Base-by-base conservation (phyloP, 129 eudicot species). In the Flaveria sonorensis region DNA sequence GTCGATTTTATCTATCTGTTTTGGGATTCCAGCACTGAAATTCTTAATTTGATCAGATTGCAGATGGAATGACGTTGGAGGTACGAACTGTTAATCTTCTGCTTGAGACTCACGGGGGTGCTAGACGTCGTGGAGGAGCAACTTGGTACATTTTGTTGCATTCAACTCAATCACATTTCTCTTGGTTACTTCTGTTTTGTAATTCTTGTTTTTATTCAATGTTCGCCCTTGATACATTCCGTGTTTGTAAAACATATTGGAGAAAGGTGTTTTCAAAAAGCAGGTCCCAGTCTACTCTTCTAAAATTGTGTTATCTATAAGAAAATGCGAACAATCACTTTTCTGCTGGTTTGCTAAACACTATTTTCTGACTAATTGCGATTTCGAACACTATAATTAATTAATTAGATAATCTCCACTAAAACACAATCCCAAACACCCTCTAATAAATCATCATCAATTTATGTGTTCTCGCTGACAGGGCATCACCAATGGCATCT, bases 401-500 rank as follows among this genome's bases (percentile, higher is more conserved):
- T 24, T 26, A 60, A 60, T 60, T 39, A 60, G n/a, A 60, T 26
- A 60, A 60, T 60, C 5, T 62, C 20, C 4, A 30, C 68, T 20
- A 62, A 26, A 62, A 62, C 45, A 62, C 11, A 62, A 62, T 30
- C 68, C 1, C 19, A 63, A 63, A 63, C 42, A 30, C 13, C 46
- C 69, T 30, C 46, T 63, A 32, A 63, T 24, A 28, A 30, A 28
- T 32, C 46, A 57, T 57, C 13, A 26, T 61, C 42, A 30, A 15
- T 43, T 36, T 50, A 43, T 24, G 9, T 74, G 71, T 81, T 68
- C 6, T 63, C 71, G 46, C 74, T 53, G 14, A 73, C 87, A 94
- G 99, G 99, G 97, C 97, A 77, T 83, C 96, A 51, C 98, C 98
- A 3, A 91, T 94, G 97, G 99, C 97, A 60, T 94, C 99, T 73